A percentile compares a stretch with the other conserved stretches of the same genome.
Conservation (phyloP, 352 stramenopile species). For the Pythium monospermum region DNA sequence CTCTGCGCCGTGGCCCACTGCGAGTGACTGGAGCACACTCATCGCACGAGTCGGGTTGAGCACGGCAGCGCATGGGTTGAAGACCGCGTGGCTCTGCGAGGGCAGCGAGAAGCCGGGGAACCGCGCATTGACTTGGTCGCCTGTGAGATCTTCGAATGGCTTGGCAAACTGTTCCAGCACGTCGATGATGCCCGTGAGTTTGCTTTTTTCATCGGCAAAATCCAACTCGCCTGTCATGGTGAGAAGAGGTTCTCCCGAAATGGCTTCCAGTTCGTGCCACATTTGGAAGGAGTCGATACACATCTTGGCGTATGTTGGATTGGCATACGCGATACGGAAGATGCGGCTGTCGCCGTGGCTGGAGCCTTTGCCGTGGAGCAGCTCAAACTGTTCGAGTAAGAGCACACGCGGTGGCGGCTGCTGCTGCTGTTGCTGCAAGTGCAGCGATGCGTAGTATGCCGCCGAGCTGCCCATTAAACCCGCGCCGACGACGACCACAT, state of each 20-base stretch:
- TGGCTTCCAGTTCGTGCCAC: slow-evolving; percentile 39
- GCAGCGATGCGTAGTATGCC: slow-evolving; percentile 32
- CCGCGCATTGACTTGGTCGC: slow-evolving; percentile 28
- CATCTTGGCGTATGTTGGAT: slow-evolving; percentile 57
- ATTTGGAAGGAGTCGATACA: slow-evolving; percentile 41
- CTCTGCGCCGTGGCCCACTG: slow-evolving; percentile 23
- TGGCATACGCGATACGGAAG: slow-evolving; percentile 68
- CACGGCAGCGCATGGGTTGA: slow-evolving; percentile 32
- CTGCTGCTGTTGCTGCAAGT: too few relatives aligned
- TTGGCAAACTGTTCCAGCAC: slow-evolving; percentile 1
- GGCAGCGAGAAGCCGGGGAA: slow-evolving; percentile 48
- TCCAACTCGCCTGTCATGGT: slow-evolving; percentile 53
- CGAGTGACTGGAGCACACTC: slow-evolving; percentile 35
- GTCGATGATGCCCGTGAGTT: not conserved
- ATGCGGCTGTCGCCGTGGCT: slow-evolving; percentile 71
- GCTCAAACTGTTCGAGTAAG: slow-evolving; percentile 61
- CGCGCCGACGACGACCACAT: slow-evolving; percentile 45
- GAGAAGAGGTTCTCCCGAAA: slow-evolving; percentile 33
- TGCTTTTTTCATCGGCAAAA: slow-evolving; percentile 22
- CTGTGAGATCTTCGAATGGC: slow-evolving; percentile 36
- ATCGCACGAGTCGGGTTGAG: slow-evolving; percentile 44
- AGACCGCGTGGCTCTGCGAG: slow-evolving; percentile 30
- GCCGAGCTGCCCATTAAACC: slow-evolving; percentile 55
- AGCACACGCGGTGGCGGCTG: slow-evolving; percentile 47
- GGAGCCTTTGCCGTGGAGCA: slow-evolving; percentile 52